Evolutionary conservation across 139 green algal genomes (phyloP).

Genomic region (Chara braunii): DNA sequence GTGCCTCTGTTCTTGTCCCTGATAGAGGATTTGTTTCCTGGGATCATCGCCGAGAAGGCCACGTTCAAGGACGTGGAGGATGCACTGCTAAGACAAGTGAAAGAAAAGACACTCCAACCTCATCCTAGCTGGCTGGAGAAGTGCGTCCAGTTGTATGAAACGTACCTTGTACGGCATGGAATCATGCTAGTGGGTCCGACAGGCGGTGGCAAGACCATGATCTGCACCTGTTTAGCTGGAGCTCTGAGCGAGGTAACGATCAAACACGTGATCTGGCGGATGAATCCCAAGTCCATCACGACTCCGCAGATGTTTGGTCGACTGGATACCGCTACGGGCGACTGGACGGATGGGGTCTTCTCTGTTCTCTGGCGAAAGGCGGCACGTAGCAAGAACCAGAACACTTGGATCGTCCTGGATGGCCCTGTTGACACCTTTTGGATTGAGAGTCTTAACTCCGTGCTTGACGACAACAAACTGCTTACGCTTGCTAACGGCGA

Average conservation of each 20-base stretch:
- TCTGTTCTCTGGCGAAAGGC: slow-evolving; percentile 82
- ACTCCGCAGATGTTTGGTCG: slow-evolving; percentile 80
- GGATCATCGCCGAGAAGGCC: slow-evolving; percentile 62
- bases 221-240: slow-evolving; percentile 72
- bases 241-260: slow-evolving; percentile 75
- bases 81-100: slow-evolving; percentile 60
- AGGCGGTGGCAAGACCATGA: slow-evolving; percentile 77
- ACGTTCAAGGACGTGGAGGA: slow-evolving; percentile 63
- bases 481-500: slow-evolving; percentile 94
- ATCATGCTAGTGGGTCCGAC: slow-evolving; percentile 88
- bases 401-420: slow-evolving; percentile 94
- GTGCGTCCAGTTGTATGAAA: slow-evolving; percentile 95
- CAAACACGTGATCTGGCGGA: slow-evolving; percentile 85
- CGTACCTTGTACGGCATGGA: slow-evolving; percentile 76
- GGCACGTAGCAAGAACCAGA: slow-evolving; percentile 79
- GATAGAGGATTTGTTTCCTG: slow-evolving; percentile 90
- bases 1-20: slow-evolving; percentile 88
- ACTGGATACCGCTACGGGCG: slow-evolving; percentile 77
- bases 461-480: slow-evolving; percentile 94
- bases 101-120: slow-evolving; percentile 59
- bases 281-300: slow-evolving; percentile 86
- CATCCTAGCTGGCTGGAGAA: slow-evolving; percentile 83
- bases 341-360: slow-evolving; percentile 96
- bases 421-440: slow-evolving; percentile 93
- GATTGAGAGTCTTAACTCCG: slow-evolving; percentile 98